Conservation (phyloP, 768 basidiomycete genomes). For the Rubroboletus satanas region DNA sequence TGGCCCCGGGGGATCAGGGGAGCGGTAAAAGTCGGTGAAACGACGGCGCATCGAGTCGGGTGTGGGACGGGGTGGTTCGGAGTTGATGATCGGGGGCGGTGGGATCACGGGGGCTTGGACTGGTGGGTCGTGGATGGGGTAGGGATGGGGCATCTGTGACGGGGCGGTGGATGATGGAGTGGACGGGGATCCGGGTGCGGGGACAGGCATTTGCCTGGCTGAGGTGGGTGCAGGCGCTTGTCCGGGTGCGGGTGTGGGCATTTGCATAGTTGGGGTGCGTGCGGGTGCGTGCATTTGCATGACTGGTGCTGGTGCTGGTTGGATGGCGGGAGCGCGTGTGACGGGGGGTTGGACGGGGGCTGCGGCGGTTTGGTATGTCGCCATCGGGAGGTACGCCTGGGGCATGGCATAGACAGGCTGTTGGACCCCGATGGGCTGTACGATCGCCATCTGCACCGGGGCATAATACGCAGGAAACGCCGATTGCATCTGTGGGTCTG, state of each 20-base stretch:
- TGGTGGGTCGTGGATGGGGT: not conserved
- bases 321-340: not conserved
- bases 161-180: not conserved
- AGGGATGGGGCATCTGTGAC: slow-evolving; percentile 20
- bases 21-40: slow-evolving; percentile 29
- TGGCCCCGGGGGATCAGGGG: slow-evolving; percentile 7
- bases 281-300: slow-evolving; percentile 17
- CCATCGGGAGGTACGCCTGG: slow-evolving; percentile 26
- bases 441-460: slow-evolving; percentile 23
- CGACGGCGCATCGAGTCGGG: slow-evolving; percentile 19
- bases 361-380: slow-evolving; percentile 15
- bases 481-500: slow-evolving; percentile 26
- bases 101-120: slow-evolving; percentile 11
- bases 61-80: slow-evolving; percentile 5
- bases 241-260: slow-evolving; percentile 8
- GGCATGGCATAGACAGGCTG: slow-evolving; percentile 29
- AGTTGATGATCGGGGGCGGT: slow-evolving; percentile 16
- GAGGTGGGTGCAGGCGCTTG: not conserved
- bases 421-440: slow-evolving; percentile 23
- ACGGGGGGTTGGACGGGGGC: slow-evolving; percentile 13
- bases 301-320: not conserved
- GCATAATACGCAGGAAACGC: slow-evolving; percentile 28
- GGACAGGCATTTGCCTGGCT: slow-evolving; percentile 3
- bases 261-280: slow-evolving; percentile 9
- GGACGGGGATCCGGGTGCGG: not conserved